phyloP scores from a whole-genome alignment of 2,329 filamentous ascomycete species.

The Penicillium sp. region DNA sequence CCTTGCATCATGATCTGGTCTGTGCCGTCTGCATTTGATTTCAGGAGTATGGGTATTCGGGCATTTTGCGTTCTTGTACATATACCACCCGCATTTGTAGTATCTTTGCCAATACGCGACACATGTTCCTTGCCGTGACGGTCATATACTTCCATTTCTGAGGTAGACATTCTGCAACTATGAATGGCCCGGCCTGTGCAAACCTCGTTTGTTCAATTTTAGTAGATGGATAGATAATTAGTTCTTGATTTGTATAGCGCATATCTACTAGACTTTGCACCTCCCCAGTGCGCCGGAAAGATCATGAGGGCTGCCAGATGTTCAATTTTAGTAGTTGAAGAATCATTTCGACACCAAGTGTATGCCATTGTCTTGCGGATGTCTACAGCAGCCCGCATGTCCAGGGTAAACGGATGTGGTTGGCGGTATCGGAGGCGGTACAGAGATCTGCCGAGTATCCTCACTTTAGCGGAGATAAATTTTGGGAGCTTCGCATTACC shows the following conservation, averaged over 20 bases:
- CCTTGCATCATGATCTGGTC: conserved; percentile 29
- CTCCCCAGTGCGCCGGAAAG: too few relatives aligned
- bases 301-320: too few relatives aligned
- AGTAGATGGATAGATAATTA: too few relatives aligned
- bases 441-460: conserved; percentile 4
- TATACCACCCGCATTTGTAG: conserved; percentile 13
- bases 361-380: background rate
- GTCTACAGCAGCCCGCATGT: background rate
- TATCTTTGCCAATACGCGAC: background rate
- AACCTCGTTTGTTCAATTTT: background rate
- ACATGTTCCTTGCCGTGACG: background rate
- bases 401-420: background rate
- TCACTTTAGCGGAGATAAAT: conserved; percentile 6
- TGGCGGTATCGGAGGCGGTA: conserved; percentile 10
- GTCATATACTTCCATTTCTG: background rate
- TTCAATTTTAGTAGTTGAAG: background rate
- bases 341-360: background rate
- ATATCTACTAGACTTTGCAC: too few relatives aligned
- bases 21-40: background rate
- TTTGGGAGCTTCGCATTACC: conserved; percentile 6
- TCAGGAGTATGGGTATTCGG: conserved; percentile 12
- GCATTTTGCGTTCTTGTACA: conserved; percentile 18
- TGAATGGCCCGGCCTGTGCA: background rate
- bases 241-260: too few relatives aligned
- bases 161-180: background rate